Evolutionary conservation across 768 basidiomycete species (phyloP).

Genomic region (Hydnomerulius pinastri): DNA sequence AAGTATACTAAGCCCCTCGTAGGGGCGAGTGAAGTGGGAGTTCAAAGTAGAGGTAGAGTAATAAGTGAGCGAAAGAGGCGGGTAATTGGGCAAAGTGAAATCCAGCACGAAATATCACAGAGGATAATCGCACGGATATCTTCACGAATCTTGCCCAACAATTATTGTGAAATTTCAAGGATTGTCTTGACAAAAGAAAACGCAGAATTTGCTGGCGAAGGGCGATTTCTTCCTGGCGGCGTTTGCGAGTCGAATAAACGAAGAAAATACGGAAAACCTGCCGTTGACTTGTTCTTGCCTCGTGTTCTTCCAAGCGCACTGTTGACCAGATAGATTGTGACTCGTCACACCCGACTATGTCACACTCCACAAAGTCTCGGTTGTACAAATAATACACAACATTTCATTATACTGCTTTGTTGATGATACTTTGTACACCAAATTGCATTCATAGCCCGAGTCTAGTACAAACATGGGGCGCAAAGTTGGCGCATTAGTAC

Average conservation of each 20-base stretch:
- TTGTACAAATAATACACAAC: constrained; percentile 21
- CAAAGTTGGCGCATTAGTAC: constrained; percentile 17
- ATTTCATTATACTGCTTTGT: no score
- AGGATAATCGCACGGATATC: constrained; percentile 7
- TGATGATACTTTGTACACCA: constrained; percentile 11
- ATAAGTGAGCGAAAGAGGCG: constrained; percentile 7
- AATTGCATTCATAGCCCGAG: constrained; percentile 13
- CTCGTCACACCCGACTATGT: constrained; percentile 5
- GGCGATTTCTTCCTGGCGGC: constrained; percentile 1
- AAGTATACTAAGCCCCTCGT: constrained; percentile 22
- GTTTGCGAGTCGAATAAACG: constrained; percentile 18
- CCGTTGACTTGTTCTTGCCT: constrained; percentile 19
- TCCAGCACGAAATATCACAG: constrained; percentile 4
- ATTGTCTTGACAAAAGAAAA: constrained; percentile 10
- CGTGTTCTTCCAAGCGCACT: constrained; percentile 22
- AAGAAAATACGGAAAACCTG: constrained; percentile 18
- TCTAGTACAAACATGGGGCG: background rate
- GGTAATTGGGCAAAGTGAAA: background rate
- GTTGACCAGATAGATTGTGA: constrained; percentile 7
- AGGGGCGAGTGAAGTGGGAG: constrained; percentile 22
- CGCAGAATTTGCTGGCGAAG: background rate
- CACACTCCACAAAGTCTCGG: constrained; percentile 11
- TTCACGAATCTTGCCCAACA: constrained; percentile 2
- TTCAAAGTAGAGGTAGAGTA: constrained; percentile 8
- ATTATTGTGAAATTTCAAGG: constrained; percentile 6